Evolutionary conservation across 228 moss, liverwort and hornwort genomes (phyloP), one percentile per base, ranked within the genome.

Genomic region (Sphagnum fallax): DNA sequence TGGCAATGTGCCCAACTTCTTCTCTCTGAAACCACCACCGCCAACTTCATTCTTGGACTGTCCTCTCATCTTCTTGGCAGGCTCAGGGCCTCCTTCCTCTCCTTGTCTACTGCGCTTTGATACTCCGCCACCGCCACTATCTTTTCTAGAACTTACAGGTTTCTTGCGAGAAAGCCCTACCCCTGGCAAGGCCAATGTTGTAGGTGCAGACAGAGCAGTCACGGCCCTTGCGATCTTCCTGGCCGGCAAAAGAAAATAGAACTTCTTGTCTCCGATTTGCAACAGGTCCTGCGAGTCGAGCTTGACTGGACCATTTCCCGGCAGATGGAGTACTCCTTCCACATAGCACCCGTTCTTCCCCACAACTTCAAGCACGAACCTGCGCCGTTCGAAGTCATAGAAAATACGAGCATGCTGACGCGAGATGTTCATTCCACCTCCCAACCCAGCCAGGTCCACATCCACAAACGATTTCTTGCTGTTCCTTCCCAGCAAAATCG

Each of bases 271-370:
- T 8, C 87, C 87, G 51, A 87, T 87, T 69, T 87, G 87, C 49
- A 87, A 71, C 4, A 87, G 83, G 65, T 87, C 80, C 65, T 87
- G 83, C n/a, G 87, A 87, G 61, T 83, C 78, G 10, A 87, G 83
- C 72, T 80, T 87, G 52, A 87, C 64, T 51, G 78, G 74, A 8
- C 72, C 67, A 48, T 64, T 52, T 13, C 75, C 80, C 0, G 87
- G 87, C n/a, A 80, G 51, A 60, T 78, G 66, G 14, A 80, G 75
- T 47, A 78, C 83, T 50, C 87, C 87, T 55, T 87, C 87, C 4
- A 87, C 87, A 62, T 78, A 87, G 66, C 87, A 87, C 61, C 87
- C 87, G 63, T 87, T 87, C 74, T 87, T 87, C n/a, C 87, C 87
- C 65, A 87, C 16, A 32, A 87, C 87, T 74, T 87, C 87, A 4